Evolutionary conservation across 139 green algal genomes (phyloP), one percentile per base, ranked within the genome.

Genomic region (Zygnema circumcarinatum): DNA sequence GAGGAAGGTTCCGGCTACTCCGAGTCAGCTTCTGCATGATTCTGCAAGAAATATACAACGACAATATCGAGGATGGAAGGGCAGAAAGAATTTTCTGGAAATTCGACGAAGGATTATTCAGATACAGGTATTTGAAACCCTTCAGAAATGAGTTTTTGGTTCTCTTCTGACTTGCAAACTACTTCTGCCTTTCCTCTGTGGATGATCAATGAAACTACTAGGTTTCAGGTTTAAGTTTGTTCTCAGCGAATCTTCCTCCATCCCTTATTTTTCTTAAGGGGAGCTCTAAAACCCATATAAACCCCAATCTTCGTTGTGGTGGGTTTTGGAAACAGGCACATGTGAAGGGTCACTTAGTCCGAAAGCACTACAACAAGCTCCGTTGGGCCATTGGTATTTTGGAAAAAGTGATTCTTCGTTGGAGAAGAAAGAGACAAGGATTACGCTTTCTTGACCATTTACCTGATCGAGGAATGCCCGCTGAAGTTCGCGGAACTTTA

Each of bases 341-440:
- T 2, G 52, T 86, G n/a, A 86, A 80, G 35, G 79, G 79, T 29
- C 21, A n/a, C n/a, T n/a, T n/a, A n/a, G n/a, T n/a, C n/a, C n/a
- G n/a, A n/a, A n/a, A n/a, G 29, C 32, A 36, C 35, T 80, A 79
- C 52, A 38, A 86, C 62, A 81, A 80, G 41, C 32, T 86, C 29
- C 39, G 56, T 33, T 86, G 79, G 79, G 39, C 53, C 52, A 33
- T 86, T 11, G 79, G 79, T 32, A 78, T 86, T 11, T 35, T 86
- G 7, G 52, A 73, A n/a, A 86, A 86, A 36, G 79, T 67, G 0
- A 80, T 86, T 20, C n/a, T 86, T 25, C 79, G 79, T 35, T 86
- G 79, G 79, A 56, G 79, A 21, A 36, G 33, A 22, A 36, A 38
- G 29, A 56, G 79, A 33, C 35, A 29, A 25, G 74, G 74, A n/a